Percentiles rank a stretch among this genome's conserved stretches.
These are phyloP conservation scores for Calcarisporium arbuscula DNA, from an alignment of 2,329 filamentous ascomycete genomes.

Conservation along the genomic window DNA sequence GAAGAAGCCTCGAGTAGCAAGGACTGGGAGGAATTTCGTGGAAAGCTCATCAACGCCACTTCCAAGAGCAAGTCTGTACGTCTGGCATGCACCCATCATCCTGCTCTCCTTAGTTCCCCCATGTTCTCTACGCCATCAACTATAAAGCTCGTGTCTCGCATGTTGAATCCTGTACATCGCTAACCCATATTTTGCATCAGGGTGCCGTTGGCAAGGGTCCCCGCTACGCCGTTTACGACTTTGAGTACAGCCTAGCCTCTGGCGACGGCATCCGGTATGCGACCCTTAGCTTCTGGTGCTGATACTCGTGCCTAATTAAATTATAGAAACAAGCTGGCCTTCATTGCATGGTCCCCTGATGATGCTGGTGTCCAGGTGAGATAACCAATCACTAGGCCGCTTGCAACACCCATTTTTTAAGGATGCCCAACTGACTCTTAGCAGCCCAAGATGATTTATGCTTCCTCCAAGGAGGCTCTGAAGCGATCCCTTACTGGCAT, in stretches of 20 bases:
- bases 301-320: slow-evolving; percentile 15
- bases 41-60: slow-evolving; percentile 68
- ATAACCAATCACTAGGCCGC: slow-evolving; percentile 11
- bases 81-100: slow-evolving; percentile 9
- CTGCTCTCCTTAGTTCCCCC: too few species aligned
- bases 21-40: slow-evolving; percentile 68
- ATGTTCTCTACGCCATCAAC: not conserved
- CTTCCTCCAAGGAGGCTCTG: slow-evolving; percentile 79
- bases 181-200: slow-evolving; percentile 25
- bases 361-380: slow-evolving; percentile 71
- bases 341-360: slow-evolving; percentile 77
- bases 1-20: slow-evolving; percentile 62
- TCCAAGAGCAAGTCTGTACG: slow-evolving; percentile 63
- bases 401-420: slow-evolving; percentile 1
- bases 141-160: not conserved
- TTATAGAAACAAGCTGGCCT: slow-evolving; percentile 67
- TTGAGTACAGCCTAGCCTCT: slow-evolving; percentile 65
- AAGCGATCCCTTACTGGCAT: slow-evolving; percentile 74
- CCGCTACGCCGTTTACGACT: slow-evolving; percentile 80
- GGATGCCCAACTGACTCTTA: slow-evolving; percentile 3
- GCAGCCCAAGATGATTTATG: slow-evolving; percentile 85
- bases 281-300: slow-evolving; percentile 1
- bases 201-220: slow-evolving; percentile 59
- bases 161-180: not conserved
- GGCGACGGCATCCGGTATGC: slow-evolving; percentile 66